Conservation (phyloP, 2,329 filamentous ascomycete species). For the Aspergillus persii region DNA sequence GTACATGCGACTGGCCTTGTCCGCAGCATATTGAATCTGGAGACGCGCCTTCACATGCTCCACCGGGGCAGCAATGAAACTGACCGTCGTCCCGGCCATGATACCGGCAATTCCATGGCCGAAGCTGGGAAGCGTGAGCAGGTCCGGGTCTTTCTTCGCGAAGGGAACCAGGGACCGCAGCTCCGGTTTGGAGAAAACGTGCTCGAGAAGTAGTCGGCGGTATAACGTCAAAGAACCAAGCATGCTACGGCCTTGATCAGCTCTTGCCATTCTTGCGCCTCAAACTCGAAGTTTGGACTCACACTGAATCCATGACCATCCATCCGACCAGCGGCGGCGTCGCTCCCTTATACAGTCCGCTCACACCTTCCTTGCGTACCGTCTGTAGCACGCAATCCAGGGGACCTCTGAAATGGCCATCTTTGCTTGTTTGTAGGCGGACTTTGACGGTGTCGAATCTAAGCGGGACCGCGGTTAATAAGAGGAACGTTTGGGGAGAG, state of each 20-base stretch:
- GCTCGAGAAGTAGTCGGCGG: constrained; percentile 75
- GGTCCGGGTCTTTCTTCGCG: constrained; percentile 32
- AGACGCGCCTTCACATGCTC: constrained; percentile 93
- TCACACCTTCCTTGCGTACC: constrained; percentile 76
- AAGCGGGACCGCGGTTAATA: background rate
- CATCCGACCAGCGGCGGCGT: constrained; percentile 89
- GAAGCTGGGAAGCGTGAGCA: constrained; percentile 63
- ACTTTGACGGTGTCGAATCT: constrained; percentile 97
- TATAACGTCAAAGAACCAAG: constrained; percentile 89
- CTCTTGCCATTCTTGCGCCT: background rate
- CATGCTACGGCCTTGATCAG: constrained; percentile 57
- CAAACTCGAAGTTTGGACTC: constrained; percentile 19
- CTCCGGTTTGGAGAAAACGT: constrained; percentile 65
- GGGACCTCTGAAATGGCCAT: constrained; percentile 77
- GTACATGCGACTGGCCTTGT: constrained; percentile 76
- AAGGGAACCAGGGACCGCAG: constrained; percentile 39
- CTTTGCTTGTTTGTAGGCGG: constrained; percentile 80
- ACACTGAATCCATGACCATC: constrained; percentile 94
- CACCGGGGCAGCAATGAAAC: constrained; percentile 87
- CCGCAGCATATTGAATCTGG: constrained; percentile 87
- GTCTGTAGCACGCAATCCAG: constrained; percentile 83
- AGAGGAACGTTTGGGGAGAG: background rate
- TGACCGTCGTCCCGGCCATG: constrained; percentile 83
- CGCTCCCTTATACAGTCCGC: constrained; percentile 90
- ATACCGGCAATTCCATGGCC: constrained; percentile 88